These are phyloP conservation scores for Venturia nashicola DNA, from an alignment of 2,329 filamentous ascomycete genomes.

Conservation along the genomic window DNA sequence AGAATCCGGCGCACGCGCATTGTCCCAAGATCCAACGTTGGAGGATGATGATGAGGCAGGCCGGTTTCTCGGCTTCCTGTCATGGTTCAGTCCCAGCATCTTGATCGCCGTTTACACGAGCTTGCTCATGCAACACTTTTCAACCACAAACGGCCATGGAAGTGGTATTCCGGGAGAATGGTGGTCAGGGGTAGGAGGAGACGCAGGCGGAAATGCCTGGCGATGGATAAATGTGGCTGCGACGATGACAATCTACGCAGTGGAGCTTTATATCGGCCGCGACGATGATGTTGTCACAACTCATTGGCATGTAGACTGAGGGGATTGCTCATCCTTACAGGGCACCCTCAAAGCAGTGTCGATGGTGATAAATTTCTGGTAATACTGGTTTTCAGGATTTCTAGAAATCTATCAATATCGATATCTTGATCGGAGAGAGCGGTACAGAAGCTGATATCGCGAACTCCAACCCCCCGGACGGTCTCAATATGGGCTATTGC, in stretches of 20 bases:
- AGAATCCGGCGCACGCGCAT: conserved; percentile 68
- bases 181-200: conserved; percentile 78
- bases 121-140: conserved; percentile 88
- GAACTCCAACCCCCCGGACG: background rate
- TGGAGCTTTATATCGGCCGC: conserved; percentile 79
- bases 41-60: conserved; percentile 78
- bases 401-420: background rate
- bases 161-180: conserved; percentile 51
- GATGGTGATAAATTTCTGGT: background rate
- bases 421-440: background rate
- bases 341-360: background rate
- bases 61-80: conserved; percentile 68
- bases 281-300: conserved; percentile 59
- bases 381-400: background rate
- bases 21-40: conserved; percentile 73
- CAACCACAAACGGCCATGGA: conserved; percentile 48
- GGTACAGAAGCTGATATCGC: background rate
- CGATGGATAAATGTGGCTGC: conserved; percentile 85
- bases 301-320: conserved; percentile 90
- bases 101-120: conserved; percentile 95
- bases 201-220: conserved; percentile 75
- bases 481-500: background rate
- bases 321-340: background rate
- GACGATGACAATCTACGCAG: conserved; percentile 79
- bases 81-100: conserved; percentile 90